These are phyloP conservation scores for Cnidoscolus chayamansa DNA, from an alignment of 441 rosid species.

Conservation along the genomic window DNA sequence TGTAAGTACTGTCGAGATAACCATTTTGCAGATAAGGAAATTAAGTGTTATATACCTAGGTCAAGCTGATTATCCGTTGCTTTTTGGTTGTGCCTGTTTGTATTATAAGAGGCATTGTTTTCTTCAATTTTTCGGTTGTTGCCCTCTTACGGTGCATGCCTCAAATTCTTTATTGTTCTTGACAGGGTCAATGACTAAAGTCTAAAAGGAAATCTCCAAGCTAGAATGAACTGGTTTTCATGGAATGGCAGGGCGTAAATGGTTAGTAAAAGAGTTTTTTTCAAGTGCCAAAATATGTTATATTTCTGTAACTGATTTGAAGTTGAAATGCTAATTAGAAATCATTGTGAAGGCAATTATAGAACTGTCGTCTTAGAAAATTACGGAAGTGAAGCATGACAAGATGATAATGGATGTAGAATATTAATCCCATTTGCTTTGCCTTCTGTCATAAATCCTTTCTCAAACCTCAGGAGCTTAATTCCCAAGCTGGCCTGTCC, in stretches of 20 bases:
- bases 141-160: background rate
- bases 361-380: background rate
- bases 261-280: background rate
- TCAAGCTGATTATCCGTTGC: background rate
- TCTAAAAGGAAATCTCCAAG: background rate
- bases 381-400: background rate
- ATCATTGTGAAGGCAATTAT: background rate
- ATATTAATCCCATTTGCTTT: background rate
- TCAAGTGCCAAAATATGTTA: background rate
- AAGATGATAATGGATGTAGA: background rate
- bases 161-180: background rate
- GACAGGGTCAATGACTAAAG: background rate
- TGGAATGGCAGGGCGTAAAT: background rate
- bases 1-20: conserved; percentile 6
- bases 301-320: background rate
- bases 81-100: background rate
- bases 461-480: conserved; percentile 7
- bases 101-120: too few species aligned
- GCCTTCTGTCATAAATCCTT: background rate
- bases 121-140: background rate
- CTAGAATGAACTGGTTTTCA: background rate
- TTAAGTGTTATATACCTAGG: conserved; percentile 6
- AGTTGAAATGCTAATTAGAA: background rate
- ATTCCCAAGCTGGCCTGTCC: background rate
- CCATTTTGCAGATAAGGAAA: background rate